Evolutionary conservation across 805 yeast genomes (phyloP).

Genomic region (Candida gorgasii): DNA sequence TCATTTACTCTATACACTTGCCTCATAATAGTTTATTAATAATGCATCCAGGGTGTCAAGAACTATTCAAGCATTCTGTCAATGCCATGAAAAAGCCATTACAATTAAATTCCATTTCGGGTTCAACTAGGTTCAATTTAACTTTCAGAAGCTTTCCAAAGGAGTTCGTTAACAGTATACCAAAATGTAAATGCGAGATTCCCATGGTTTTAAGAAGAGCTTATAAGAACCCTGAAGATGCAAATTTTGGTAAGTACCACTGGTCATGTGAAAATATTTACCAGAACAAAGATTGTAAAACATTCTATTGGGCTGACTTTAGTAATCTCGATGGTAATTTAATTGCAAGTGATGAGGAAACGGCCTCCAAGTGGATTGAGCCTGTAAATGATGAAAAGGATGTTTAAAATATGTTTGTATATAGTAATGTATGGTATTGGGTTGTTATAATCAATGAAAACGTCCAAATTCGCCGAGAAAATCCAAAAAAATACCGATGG

Average conservation of each 20-base stretch:
- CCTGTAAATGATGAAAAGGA: no score
- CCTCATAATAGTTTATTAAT: constrained; percentile 70
- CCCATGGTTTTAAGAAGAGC: constrained; percentile 60
- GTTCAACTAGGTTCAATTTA: constrained; percentile 56
- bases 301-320: constrained; percentile 54
- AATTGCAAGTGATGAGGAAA: constrained; percentile 29
- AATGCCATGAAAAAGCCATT: constrained; percentile 47
- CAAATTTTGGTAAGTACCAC: constrained; percentile 55
- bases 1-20: constrained; percentile 54
- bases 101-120: constrained; percentile 43
- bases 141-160: constrained; percentile 62
- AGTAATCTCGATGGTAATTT: constrained; percentile 26
- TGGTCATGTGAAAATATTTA: constrained; percentile 63
- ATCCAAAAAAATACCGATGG: no score
- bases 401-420: neutral
- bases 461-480: no score
- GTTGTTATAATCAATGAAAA: no score
- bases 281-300: constrained; percentile 46
- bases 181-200: constrained; percentile 49
- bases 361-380: constrained; percentile 45
- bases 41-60: constrained; percentile 83
- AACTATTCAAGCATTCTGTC: constrained; percentile 67
- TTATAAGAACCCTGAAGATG: constrained; percentile 36
- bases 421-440: neutral
- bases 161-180: constrained; percentile 33